Conservation (phyloP, 2,329 filamentous ascomycete genomes). For the Elsinoe batatas region DNA sequence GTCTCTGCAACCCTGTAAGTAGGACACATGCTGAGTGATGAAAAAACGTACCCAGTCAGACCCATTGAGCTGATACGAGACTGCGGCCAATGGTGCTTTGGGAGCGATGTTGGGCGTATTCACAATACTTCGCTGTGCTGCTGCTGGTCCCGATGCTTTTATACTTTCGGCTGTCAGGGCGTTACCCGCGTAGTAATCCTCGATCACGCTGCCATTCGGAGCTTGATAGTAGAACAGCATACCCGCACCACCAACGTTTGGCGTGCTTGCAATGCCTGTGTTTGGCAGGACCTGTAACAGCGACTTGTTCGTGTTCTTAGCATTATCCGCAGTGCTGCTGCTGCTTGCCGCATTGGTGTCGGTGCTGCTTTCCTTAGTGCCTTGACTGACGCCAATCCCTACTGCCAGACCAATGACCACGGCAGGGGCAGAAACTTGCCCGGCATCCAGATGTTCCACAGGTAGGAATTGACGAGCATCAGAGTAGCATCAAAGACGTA, state of each 20-base stretch:
- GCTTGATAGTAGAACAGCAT: conserved; percentile 8
- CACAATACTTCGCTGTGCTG: not conserved
- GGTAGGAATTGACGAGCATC: no score
- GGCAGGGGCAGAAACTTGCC: not conserved
- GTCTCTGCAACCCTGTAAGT: not conserved
- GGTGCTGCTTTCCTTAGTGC: not conserved
- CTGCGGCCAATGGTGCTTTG: not conserved
- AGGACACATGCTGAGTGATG: not conserved
- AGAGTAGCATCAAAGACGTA: no score
- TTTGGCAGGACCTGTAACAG: not conserved
- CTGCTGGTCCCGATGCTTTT: not conserved
- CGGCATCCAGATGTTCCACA: no score
- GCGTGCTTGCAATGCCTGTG: conserved; percentile 3
- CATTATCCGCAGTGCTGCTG: not conserved
- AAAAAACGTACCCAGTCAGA: not conserved
- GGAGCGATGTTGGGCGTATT: not conserved
- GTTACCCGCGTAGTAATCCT: not conserved
- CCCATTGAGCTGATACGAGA: conserved; percentile 1
- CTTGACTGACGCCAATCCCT: not conserved
- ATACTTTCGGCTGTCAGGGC: conserved; percentile 1
- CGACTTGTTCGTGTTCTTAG: not conserved
- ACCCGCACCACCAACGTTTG: conserved; percentile 1
- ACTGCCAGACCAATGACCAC: not conserved
- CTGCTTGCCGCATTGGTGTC: not conserved
- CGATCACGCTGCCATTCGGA: conserved; percentile 3